Evolutionary conservation across 345 rosid species (phyloP).

Genomic region (Firmiana major): DNA sequence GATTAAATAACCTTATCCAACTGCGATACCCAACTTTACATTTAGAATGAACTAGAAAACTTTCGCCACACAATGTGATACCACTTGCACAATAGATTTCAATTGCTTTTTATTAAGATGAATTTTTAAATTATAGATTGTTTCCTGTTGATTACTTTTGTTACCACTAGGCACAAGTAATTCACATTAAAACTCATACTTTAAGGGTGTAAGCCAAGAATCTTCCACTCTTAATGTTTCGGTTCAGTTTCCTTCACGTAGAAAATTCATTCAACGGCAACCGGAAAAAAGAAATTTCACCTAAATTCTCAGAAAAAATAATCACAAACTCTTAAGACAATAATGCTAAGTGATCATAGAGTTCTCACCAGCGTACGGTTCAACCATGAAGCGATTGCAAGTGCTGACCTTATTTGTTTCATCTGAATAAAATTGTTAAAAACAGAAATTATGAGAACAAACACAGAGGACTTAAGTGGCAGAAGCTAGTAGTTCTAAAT

Average conservation of each 20-base stretch:
- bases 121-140: not conserved
- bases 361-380: constrained; percentile 87
- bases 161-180: constrained; percentile 3
- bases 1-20: constrained; percentile 1
- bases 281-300: no score
- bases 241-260: not conserved
- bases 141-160: not conserved
- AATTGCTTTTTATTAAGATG: not conserved
- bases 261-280: not conserved
- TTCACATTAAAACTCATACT: not conserved
- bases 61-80: not conserved
- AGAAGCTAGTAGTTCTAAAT: constrained; percentile 16
- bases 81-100: not conserved
- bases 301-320: not conserved
- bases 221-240: not conserved
- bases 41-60: not conserved
- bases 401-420: constrained; percentile 91
- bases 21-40: not conserved
- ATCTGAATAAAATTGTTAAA: constrained; percentile 46
- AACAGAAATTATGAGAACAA: constrained; percentile 19
- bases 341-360: not conserved
- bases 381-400: constrained; percentile 76
- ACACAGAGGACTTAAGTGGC: constrained; percentile 1
- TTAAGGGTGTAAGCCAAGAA: constrained; percentile 3
- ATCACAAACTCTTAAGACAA: not conserved